These are phyloP conservation scores for Cutaneotrichosporon dermatis DNA, from an alignment of 1,284 basidiomycete species.

Conservation along the genomic window DNA sequence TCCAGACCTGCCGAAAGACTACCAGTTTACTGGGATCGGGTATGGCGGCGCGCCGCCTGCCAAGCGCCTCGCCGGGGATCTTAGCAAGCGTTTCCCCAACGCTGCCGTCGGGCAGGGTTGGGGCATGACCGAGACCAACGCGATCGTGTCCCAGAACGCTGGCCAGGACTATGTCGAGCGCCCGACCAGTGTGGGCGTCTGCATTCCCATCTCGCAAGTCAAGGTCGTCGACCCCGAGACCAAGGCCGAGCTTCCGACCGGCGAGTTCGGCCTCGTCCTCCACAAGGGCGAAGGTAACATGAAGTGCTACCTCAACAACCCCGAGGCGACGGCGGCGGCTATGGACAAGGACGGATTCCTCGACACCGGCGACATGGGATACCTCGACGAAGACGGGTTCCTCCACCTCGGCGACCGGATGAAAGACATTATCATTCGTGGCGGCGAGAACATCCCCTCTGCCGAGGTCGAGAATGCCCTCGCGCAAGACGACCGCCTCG, in stretches of 20 bases:
- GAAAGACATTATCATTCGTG: slow-evolving; percentile 44
- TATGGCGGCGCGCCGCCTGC: slow-evolving; percentile 45
- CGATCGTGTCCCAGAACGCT: slow-evolving; percentile 32
- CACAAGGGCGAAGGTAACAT: slow-evolving; percentile 41
- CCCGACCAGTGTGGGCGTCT: slow-evolving; percentile 23
- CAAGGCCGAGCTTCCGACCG: slow-evolving; percentile 19
- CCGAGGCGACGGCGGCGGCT: slow-evolving; percentile 10
- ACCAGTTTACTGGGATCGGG: slow-evolving; percentile 32
- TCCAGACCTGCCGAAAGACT: slow-evolving; percentile 24
- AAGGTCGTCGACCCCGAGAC: slow-evolving; percentile 37
- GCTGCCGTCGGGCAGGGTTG: slow-evolving; percentile 31
- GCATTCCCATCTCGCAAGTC: slow-evolving; percentile 36
- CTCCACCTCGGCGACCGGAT: slow-evolving; percentile 38
- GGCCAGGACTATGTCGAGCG: slow-evolving; percentile 37
- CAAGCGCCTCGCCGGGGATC: slow-evolving; percentile 31
- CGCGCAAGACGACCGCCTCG: slow-evolving; percentile 29
- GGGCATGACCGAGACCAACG: slow-evolving; percentile 45
- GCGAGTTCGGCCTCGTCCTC: slow-evolving; percentile 31
- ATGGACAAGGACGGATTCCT: slow-evolving; percentile 35
- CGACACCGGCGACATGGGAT: slow-evolving; percentile 40
- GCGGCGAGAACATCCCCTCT: slow-evolving; percentile 42
- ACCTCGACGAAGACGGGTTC: slow-evolving; percentile 37
- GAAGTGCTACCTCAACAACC: slow-evolving; percentile 28
- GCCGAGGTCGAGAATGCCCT: slow-evolving; percentile 43
- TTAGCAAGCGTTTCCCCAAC: slow-evolving; percentile 34